A percentile compares a stretch with the other conserved stretches of the same genome.
Evolutionary conservation across 2,329 filamentous ascomycete genomes (phyloP).

Genomic region (Fusarium zealandicum): DNA sequence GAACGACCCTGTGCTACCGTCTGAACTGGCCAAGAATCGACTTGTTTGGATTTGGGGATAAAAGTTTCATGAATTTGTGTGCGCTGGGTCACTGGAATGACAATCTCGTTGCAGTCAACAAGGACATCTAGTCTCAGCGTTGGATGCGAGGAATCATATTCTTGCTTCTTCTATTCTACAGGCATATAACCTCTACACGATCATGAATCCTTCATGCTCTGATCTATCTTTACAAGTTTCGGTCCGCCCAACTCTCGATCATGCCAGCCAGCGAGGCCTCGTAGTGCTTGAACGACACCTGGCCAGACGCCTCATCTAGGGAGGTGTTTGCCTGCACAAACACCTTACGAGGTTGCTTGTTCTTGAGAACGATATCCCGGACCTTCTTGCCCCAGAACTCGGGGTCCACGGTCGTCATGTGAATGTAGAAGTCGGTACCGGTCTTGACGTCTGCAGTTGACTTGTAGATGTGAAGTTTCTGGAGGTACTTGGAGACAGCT

Average conservation of each 20-base stretch:
- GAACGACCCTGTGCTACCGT: conserved; percentile 21
- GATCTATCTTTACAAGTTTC: conserved; percentile 51
- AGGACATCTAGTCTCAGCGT: background rate
- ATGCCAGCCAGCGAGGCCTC: conserved; percentile 81
- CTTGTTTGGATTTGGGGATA: conserved; percentile 20
- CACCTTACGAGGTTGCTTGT: conserved; percentile 85
- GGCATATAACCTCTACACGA: background rate
- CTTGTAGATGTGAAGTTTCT: conserved; percentile 94
- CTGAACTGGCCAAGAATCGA: conserved; percentile 26
- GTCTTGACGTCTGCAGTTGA: conserved; percentile 82
- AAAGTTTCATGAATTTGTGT: conserved; percentile 24
- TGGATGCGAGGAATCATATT: conserved; percentile 6
- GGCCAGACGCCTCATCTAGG: conserved; percentile 70
- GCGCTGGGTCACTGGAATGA: conserved; percentile 6
- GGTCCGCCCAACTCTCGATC: conserved; percentile 81
- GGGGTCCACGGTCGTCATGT: conserved; percentile 81
- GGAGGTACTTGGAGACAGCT: conserved; percentile 85
- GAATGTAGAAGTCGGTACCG: conserved; percentile 81
- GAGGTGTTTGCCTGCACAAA: conserved; percentile 95
- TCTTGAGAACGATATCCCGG: conserved; percentile 74
- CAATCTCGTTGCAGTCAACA: background rate
- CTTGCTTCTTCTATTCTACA: conserved; percentile 30
- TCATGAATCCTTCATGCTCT: conserved; percentile 11
- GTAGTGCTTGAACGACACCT: conserved; percentile 84
- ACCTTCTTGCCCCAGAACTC: conserved; percentile 86